Base-by-base conservation (phyloP, 805 yeast genomes). In the Isabelozyma rhagii region DNA sequence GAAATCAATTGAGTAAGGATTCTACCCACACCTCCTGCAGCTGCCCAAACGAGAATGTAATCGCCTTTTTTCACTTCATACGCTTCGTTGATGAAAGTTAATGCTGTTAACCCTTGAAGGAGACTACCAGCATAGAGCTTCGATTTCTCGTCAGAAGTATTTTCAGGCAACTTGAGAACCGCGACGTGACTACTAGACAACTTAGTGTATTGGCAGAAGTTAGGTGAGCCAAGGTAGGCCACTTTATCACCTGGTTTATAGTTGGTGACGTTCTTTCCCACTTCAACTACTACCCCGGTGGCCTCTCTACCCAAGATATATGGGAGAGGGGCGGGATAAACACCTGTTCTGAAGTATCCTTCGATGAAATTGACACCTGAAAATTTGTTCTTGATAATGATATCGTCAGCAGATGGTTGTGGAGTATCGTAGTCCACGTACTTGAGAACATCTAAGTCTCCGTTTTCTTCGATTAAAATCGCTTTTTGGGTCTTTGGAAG, bases 11-110 rank as follows among this genome's bases (percentile, higher is more conserved):
- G 97, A 45, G 77, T 73, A 47, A 90, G 70, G 15, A 89, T 56
- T 46, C 81, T 77, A 5, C 98, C 98, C 46, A 89, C 93, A 49
- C 97, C 97, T 43, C 97, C 98, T 3, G 97, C 97, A 7, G 97
- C 97, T 4, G 97, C 97, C 72, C 91, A 89, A 25, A 89, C 84
- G 44, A 92, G 74, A 42, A 87, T 79, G 56, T 68, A 78, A 51
- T 93, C 97, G 47, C 83, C 92, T 62, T 79, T 72, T 57, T 88
- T 64, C 39, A 89, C 87, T 1, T 75, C 60, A 61, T 87, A 82
- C 1, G 94, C 80, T 53, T 87, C 90, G 38, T 75, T 69, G 44
- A 82, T 69, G 51, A 92, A 82, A 1, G 93, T 79, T 58, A 87
- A 67, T 1, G 93, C 94, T 6, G 97, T 92, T 53, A 91, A 71